Conservation (phyloP, 2,329 filamentous ascomycete species). For the Corinectria fuckeliana region DNA sequence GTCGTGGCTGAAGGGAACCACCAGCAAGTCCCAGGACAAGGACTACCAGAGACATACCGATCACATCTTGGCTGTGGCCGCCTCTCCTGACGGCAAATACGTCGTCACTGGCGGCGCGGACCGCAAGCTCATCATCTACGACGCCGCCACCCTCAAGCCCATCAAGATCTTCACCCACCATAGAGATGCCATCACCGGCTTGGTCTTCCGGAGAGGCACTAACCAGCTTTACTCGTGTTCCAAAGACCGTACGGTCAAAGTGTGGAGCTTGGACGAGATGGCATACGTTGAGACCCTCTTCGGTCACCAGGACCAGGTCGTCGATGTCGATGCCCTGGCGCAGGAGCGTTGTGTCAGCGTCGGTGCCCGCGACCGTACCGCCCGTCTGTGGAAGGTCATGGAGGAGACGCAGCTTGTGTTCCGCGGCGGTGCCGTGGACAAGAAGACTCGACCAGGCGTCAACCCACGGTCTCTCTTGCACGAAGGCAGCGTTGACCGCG, state of each 20-base stretch:
- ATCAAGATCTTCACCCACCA: conserved; percentile 90
- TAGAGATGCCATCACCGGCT: conserved; percentile 81
- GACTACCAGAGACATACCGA: conserved; percentile 79
- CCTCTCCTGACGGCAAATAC: conserved; percentile 87
- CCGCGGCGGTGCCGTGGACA: conserved; percentile 75
- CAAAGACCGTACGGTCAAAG: conserved; percentile 91
- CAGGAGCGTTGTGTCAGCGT: conserved; percentile 91
- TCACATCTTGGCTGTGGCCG: conserved; percentile 82
- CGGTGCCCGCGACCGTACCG: conserved; percentile 88
- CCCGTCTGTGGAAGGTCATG: conserved; percentile 92
- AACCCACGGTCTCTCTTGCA: conserved; percentile 62
- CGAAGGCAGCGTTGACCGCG: conserved; percentile 88
- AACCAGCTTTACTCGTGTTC: conserved; percentile 94
- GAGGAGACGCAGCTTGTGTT: conserved; percentile 97
- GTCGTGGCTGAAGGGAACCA: conserved; percentile 67
- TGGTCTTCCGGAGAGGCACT: conserved; percentile 85
- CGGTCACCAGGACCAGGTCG: conserved; percentile 90
- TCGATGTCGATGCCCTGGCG: conserved; percentile 81
- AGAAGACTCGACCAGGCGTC: conserved; percentile 52
- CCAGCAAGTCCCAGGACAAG: conserved; percentile 65
- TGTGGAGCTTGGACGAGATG: conserved; percentile 90
- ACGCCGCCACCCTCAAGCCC: conserved; percentile 78
- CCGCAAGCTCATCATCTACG: conserved; percentile 85
- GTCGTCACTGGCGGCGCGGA: conserved; percentile 91
- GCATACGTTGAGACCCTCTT: conserved; percentile 96